Evolutionary conservation across 108 stramenopile genomes (phyloP).

Genomic region (Cyclotella sp.): DNA sequence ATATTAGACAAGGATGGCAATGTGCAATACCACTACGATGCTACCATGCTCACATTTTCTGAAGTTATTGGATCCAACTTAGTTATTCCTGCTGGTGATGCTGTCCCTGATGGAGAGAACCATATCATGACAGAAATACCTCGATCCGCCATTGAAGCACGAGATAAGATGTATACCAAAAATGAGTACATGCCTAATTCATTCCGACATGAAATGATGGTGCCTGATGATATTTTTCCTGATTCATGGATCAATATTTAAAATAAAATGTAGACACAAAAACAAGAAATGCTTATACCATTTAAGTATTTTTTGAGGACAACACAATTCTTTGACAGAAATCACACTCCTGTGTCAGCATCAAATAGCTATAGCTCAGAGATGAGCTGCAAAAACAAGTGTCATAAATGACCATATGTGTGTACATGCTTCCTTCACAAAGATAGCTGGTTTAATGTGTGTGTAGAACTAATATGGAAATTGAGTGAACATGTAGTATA

Average conservation of each 20-base stretch:
- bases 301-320: no score
- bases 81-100: constrained; percentile 9
- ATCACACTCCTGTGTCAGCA: no score
- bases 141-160: constrained; percentile 35
- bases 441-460: no score
- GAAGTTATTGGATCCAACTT: constrained; percentile 41
- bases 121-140: constrained; percentile 46
- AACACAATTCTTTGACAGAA: no score
- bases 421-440: no score
- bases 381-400: no score
- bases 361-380: no score
- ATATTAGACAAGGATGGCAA: neutral
- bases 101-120: constrained; percentile 35
- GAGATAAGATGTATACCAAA: constrained; percentile 49
- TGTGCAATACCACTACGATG: constrained; percentile 54
- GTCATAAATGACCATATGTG: no score
- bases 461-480: no score
- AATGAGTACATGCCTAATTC: constrained; percentile 45
- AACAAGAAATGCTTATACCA: no score
- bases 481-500: no score
- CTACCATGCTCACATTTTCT: constrained; percentile 50
- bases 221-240: constrained; percentile 55
- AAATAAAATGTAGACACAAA: neutral
- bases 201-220: constrained; percentile 56
- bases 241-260: constrained; percentile 48